Evolutionary conservation across 495 filamentous ascomycete species (phyloP).

Genomic region (Cercophora samala): DNA sequence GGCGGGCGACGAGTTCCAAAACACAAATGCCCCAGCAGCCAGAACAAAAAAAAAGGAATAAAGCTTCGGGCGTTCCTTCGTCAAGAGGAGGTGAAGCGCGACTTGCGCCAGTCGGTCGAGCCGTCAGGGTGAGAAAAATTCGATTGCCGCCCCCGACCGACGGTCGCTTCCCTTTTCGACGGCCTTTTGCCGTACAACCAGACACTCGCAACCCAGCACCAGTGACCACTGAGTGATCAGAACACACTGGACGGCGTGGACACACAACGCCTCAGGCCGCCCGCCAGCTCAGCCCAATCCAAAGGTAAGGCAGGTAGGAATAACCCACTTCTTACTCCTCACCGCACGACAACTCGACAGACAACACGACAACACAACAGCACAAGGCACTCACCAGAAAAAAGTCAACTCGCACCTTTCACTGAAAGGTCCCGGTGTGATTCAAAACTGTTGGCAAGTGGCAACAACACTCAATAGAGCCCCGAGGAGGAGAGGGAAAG

Average conservation of each 20-base stretch:
- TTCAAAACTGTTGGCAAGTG: slow-evolving; percentile 21
- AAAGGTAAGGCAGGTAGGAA: background rate
- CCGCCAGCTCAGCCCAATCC: background rate
- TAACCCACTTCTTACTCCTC: background rate
- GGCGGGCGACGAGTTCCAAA: background rate
- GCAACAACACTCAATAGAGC: slow-evolving; percentile 18
- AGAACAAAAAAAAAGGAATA: background rate
- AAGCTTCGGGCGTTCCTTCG: slow-evolving; percentile 2
- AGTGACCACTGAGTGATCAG: background rate
- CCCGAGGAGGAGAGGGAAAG: slow-evolving; percentile 16
- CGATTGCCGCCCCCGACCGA: slow-evolving; percentile 3
- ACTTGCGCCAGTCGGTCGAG: background rate
- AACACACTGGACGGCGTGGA: background rate
- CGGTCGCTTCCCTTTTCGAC: background rate
- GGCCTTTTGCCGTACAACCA: slow-evolving; percentile 2
- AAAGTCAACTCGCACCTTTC: slow-evolving; percentile 16
- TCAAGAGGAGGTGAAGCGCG: background rate
- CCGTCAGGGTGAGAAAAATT: slow-evolving; percentile 4
- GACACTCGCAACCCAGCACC: background rate
- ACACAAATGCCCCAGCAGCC: background rate
- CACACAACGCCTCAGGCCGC: background rate
- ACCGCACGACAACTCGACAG: slow-evolving; percentile 1
- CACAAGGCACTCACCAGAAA: slow-evolving; percentile 6
- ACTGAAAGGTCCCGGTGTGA: slow-evolving; percentile 18
- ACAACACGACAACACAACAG: slow-evolving; percentile 1